A percentile compares a stretch with the other conserved stretches of the same genome.
phyloP scores from a whole-genome alignment of 345 rosid genomes.

The Aquilaria yunnanensis region DNA sequence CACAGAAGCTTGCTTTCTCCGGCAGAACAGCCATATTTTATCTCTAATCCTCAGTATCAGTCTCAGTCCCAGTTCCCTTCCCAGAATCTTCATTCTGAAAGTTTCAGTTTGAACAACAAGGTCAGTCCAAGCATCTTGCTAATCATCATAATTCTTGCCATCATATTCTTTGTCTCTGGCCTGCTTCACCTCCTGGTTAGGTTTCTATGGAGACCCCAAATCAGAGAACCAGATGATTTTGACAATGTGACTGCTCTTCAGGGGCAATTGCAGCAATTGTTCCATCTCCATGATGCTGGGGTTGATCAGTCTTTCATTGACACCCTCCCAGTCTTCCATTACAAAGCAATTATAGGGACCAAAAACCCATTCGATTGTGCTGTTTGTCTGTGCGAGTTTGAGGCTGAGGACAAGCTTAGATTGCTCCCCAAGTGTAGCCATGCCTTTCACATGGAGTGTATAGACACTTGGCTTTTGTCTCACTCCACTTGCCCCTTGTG shows the following conservation, averaged over 20 bases:
- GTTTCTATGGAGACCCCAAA: constrained; percentile 59
- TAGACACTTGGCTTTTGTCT: constrained; percentile 96
- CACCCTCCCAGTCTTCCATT: constrained; percentile 82
- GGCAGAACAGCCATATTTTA: constrained; percentile 19
- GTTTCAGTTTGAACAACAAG: constrained; percentile 50
- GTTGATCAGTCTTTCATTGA: constrained; percentile 96
- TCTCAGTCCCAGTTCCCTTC: constrained; percentile 25
- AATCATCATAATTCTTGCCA: constrained; percentile 77
- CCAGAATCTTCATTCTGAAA: constrained; percentile 20
- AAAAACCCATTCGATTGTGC: constrained; percentile 92
- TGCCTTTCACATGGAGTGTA: constrained; percentile 97
- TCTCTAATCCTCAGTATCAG: constrained; percentile 14
- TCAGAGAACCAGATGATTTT: constrained; percentile 59
- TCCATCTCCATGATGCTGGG: constrained; percentile 93
- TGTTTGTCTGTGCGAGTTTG: constrained; percentile 95
- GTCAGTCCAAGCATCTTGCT: constrained; percentile 78
- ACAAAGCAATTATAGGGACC: constrained; percentile 73
- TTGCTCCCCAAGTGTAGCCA: constrained; percentile 96
- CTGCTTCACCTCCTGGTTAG: constrained; percentile 84
- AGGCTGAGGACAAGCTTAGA: constrained; percentile 84
- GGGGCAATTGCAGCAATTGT: constrained; percentile 94
- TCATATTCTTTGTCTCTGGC: constrained; percentile 85
- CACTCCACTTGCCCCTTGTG: constrained; percentile 99
- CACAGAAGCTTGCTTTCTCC: constrained; percentile 27
- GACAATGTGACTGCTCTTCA: constrained; percentile 76